These are phyloP conservation scores for Candida krabiensis DNA, from an alignment of 805 yeast species.

Conservation along the genomic window DNA sequence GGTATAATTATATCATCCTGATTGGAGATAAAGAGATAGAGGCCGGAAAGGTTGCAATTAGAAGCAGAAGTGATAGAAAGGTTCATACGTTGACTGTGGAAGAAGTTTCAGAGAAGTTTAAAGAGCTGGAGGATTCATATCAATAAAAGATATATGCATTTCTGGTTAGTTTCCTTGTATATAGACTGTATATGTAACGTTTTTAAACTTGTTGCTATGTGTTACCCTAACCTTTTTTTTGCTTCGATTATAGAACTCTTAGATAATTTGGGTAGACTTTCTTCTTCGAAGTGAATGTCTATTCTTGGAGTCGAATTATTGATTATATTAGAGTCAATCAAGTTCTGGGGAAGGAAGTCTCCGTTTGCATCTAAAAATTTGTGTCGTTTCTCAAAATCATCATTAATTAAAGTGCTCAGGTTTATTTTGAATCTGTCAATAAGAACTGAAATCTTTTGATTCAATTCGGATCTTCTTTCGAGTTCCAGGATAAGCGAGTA, in stretches of 20 bases:
- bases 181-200: too few relatives aligned
- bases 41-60: slow-evolving; percentile 57
- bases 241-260: slow-evolving; percentile 21
- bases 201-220: too few relatives aligned
- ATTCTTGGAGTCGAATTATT: slow-evolving; percentile 24
- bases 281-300: slow-evolving; percentile 21
- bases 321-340: slow-evolving; percentile 25
- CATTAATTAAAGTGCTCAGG: slow-evolving; percentile 38
- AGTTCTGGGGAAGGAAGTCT: slow-evolving; percentile 50
- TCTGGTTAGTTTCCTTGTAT: slow-evolving; percentile 1
- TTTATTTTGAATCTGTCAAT: slow-evolving; percentile 42
- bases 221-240: slow-evolving; percentile 9
- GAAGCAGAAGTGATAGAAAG: slow-evolving; percentile 53
- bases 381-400: slow-evolving; percentile 45
- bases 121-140: slow-evolving; percentile 50
- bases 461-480: slow-evolving; percentile 46
- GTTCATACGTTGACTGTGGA: slow-evolving; percentile 45
- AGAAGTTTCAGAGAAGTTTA: slow-evolving; percentile 54
- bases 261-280: slow-evolving; percentile 22
- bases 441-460: slow-evolving; percentile 39
- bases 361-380: slow-evolving; percentile 49
- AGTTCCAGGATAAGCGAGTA: slow-evolving; percentile 52
- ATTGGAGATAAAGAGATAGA: slow-evolving; percentile 84
- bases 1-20: slow-evolving; percentile 78
- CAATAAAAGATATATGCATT: slow-evolving; percentile 35